Evolutionary conservation across 768 basidiomycete species (phyloP).

Genomic region (Termitomyces sp.): DNA sequence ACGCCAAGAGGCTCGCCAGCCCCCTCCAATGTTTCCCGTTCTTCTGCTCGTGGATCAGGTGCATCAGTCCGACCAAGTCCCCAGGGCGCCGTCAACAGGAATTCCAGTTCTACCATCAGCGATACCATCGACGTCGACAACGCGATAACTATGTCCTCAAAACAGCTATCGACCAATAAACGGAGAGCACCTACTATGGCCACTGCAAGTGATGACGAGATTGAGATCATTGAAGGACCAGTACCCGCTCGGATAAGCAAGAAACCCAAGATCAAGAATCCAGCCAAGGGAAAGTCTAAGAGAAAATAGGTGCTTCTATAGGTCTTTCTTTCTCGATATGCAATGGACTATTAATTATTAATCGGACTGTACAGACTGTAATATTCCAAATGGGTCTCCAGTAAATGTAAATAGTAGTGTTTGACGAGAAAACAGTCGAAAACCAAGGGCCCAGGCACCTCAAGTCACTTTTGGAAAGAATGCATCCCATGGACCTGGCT

Average conservation of each 20-base stretch:
- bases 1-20: slow-evolving; percentile 35
- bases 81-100: slow-evolving; percentile 32
- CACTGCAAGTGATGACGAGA: slow-evolving; percentile 48
- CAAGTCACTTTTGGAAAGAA: slow-evolving; percentile 34
- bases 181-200: slow-evolving; percentile 39
- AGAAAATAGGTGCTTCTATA: slow-evolving; percentile 17
- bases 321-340: background rate
- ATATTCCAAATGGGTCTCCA: background rate
- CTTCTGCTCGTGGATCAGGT: slow-evolving; percentile 45
- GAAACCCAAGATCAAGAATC: slow-evolving; percentile 33
- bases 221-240: slow-evolving; percentile 50
- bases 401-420: background rate
- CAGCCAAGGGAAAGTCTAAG: slow-evolving; percentile 36
- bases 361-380: background rate
- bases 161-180: slow-evolving; percentile 33
- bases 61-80: slow-evolving; percentile 56
- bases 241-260: slow-evolving; percentile 21
- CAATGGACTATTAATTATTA: background rate
- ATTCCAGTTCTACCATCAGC: slow-evolving; percentile 39
- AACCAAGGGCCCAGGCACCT: background rate
- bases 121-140: slow-evolving; percentile 43
- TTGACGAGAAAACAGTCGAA: background rate
- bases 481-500: slow-evolving; percentile 37
- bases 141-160: slow-evolving; percentile 21
- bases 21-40: slow-evolving; percentile 39